Evolutionary conservation across 2,329 filamentous ascomycete species (phyloP), one percentile per base, ranked within the genome.

Genomic region (Xylariales sp.): DNA sequence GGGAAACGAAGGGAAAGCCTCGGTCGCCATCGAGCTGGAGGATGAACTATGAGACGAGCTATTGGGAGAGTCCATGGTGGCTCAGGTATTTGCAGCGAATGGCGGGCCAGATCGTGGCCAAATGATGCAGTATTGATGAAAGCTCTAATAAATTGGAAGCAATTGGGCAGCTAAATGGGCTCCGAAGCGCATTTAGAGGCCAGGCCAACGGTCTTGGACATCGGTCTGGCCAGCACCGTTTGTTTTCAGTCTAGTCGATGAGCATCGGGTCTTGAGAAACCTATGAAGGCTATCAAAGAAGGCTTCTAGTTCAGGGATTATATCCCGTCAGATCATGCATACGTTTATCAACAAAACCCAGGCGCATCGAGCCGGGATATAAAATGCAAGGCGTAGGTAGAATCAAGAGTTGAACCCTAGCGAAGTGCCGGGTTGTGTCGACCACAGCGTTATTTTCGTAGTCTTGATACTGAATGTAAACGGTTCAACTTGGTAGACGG

Each of bases 1-100:
- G 1, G 71, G 69, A 45, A 68, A 61, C 28, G 70, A 65, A 28
- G 75, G 72, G 48, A 73, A 75, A 18, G 59, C 64, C 60, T 77
- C 72, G 23, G 69, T 72, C 23, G 68, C 61, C 50, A 71, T 69
- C 36, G 71, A 73, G 36, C 69, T 62, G 18, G 68, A 73, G 18
- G 73, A 74, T 5, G 59, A 63, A 43, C 41, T 43, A 14, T 39
- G 41, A 30, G 67, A 61, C 28, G 45, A 52, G 52, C 34, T 43
- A 18, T 46, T 41, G 32, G 67, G 57, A 30, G 45, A 63, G 55
- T 36, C 69, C 73, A 76, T 76, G 46, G 32, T 65, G 30, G 45
- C n/a, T 39, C 23, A 39, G 23, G 5, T 23, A 36, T 30, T 56
- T n/a, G 30, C 6, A 53, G 49, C 14, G 16, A 41, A 41, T 14